Base-by-base conservation (phyloP, 495 filamentous ascomycete genomes). In the Xylaria curta region DNA sequence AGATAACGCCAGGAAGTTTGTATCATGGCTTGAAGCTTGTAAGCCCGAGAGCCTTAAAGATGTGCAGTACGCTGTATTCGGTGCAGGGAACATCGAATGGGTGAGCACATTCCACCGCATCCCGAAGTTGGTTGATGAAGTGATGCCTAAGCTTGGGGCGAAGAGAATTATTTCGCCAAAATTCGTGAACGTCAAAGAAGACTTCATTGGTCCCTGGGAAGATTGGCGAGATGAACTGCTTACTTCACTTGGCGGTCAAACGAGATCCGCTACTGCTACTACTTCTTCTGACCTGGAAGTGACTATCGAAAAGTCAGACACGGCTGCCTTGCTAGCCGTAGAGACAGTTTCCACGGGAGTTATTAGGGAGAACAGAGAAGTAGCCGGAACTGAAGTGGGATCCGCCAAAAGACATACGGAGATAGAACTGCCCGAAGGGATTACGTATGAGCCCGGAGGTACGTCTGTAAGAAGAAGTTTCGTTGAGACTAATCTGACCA, bases 1-100 rank as follows among this genome's bases (percentile, higher is more conserved):
- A 0, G 90, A 92, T 72, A 92, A 93, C 63, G 91, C 91, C 0
- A 83, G 81, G 1, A 87, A 88, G 54, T 93, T 93, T 71, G 85
- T 91, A 44, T 80, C 86, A 65, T 92, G 90, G 90, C 74, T 93
- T 2, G 81, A 83, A 51, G 79, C 71, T 59, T 17, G 66, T 1
- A 60, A 69, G 31, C 38, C 66, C 21, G 44, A 79, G 85, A 85
- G 63, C 78, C 72, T 89, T 49, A 72, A 81, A 49, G 87, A 84
- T 38, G 82, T 85, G 8, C 81, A 82, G 26, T 93, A 87, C 75
- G 87, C 90, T 3, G 86, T 91, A 9, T 93, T 91, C 77, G 91
- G 89, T 3, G 85, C 83, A 19, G 80, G 80, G 12, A 75, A 80
- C 70, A 66, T 64, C 66, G 86, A 93, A 67, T 93, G 91, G 91